Evolutionary conservation across 2,329 filamentous ascomycete species (phyloP), one percentile per base, ranked within the genome.

Genomic region (Ophiostoma australiae): DNA sequence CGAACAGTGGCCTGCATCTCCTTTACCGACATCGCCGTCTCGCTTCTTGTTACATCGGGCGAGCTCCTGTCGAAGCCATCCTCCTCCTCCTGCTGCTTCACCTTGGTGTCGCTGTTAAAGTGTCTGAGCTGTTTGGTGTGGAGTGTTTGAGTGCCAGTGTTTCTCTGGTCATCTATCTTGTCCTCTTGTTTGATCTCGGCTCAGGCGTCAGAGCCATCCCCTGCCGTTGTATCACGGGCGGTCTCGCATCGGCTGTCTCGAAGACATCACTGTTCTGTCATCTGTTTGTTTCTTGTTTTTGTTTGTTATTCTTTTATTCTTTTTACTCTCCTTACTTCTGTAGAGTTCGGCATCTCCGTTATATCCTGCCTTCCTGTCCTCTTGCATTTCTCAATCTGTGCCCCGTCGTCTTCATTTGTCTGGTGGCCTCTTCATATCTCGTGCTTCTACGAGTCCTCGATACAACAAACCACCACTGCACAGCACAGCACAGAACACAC

Each of bases 41-140:
- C 63, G 33, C 35, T 66, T 66, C 63, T 37, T 39, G 63, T 66
- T 66, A 41, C 63, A 66, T 66, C 35, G 31, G 63, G 35, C 63
- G 35, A 65, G 31, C 58, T 20, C 37, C 17, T 20, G 17, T 31
- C 4, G 10, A 39, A 11, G 37, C 7, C 44, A 20, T 20, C 39
- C 10, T 41, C 39, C 39, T 41, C 39, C 39, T 39, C 37, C 5
- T 52, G 4, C 23, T 23, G 52, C 52, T 23, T 27, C 52, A 58
- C n/a, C 20, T 17, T 31, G 15, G 10, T 13, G 23, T 27, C 10
- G n/a, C 52, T 58, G 58, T 63, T 63, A 11, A 15, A 33, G 15
- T 31, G 58, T 63, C 58, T 63, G 11, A 33, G 52, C 58, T 65
- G 31, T 61, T 61, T 61, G 55, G 2, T 31, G 4, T 23, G 20